Conservation (phyloP, 176 grass and related monocot species). For the Tuctoria greenei region DNA sequence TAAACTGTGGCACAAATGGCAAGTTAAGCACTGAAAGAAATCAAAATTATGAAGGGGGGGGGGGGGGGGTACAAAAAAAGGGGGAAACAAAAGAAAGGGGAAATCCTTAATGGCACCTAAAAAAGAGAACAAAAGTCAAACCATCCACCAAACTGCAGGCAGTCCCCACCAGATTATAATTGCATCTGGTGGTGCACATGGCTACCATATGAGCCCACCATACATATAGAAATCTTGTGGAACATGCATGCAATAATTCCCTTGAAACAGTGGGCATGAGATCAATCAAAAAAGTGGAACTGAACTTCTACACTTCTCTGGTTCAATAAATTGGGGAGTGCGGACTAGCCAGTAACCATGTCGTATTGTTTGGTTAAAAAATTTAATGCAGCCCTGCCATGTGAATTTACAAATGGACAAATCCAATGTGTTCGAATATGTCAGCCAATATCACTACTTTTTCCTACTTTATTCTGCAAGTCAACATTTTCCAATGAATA, state of each 20-base stretch:
- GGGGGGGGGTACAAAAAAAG: no score
- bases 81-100: neutral
- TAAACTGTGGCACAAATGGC: neutral
- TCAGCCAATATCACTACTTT: neutral
- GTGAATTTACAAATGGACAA: neutral
- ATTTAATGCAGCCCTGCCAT: neutral
- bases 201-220: conserved; percentile 38
- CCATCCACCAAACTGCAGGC: conserved; percentile 28
- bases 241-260: conserved; percentile 46
- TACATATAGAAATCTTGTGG: conserved; percentile 35
- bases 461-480: neutral
- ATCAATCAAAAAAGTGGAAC: neutral
- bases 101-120: neutral
- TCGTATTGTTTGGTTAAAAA: neutral
- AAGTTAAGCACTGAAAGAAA: neutral
- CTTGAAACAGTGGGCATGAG: conserved; percentile 15
- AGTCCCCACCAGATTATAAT: conserved; percentile 41
- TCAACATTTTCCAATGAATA: neutral
- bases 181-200: conserved; percentile 49
- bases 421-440: neutral
- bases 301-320: neutral
- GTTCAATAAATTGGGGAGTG: neutral
- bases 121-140: conserved; percentile 27
- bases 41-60: neutral
- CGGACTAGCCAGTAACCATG: neutral